Evolutionary conservation across 2,329 filamentous ascomycete species (phyloP).

Genomic region (Pezicula carpinea): DNA sequence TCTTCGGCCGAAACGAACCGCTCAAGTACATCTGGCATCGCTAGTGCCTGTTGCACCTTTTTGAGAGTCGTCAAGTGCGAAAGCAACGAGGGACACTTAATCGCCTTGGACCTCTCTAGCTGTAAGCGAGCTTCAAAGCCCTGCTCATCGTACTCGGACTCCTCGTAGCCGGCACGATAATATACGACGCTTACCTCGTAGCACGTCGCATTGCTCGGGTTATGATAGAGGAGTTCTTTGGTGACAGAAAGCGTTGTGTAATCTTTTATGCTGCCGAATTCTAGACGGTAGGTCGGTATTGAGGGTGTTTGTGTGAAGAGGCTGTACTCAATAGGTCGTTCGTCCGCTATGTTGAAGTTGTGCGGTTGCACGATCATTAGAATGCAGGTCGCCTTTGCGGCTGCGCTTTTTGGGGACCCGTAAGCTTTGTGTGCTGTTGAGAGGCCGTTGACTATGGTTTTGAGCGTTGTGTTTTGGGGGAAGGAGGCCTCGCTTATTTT

Average conservation of each 20-base stretch:
- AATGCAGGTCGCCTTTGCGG: conserved; percentile 31
- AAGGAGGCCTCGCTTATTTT: conserved; percentile 12
- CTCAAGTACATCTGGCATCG: conserved; percentile 27
- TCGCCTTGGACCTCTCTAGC: conserved; percentile 35
- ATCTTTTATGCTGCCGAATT: conserved; percentile 30
- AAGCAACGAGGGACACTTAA: conserved; percentile 39
- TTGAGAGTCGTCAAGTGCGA: conserved; percentile 38
- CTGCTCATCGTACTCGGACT: conserved; percentile 31
- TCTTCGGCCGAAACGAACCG: conserved; percentile 29
- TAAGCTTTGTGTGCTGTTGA: conserved; percentile 31
- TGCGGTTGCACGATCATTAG: conserved; percentile 38
- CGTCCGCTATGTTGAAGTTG: conserved; percentile 41
- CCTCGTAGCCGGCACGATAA: conserved; percentile 38
- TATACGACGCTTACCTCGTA: conserved; percentile 39
- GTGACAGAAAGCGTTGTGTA: conserved; percentile 24
- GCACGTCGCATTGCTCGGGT: conserved; percentile 16
- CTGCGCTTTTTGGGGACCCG: conserved; percentile 16
- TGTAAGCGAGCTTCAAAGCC: conserved; percentile 28
- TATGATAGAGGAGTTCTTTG: conserved; percentile 33
- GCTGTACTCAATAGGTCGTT: conserved; percentile 40
- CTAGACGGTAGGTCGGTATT: conserved; percentile 32
- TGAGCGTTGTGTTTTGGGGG: conserved; percentile 29
- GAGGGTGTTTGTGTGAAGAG: conserved; percentile 23
- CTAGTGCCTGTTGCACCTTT: conserved; percentile 37
- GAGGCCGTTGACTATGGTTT: conserved; percentile 28